phyloP scores from a whole-genome alignment of 2,329 filamentous ascomycete genomes.

The Septoria petroselini region DNA sequence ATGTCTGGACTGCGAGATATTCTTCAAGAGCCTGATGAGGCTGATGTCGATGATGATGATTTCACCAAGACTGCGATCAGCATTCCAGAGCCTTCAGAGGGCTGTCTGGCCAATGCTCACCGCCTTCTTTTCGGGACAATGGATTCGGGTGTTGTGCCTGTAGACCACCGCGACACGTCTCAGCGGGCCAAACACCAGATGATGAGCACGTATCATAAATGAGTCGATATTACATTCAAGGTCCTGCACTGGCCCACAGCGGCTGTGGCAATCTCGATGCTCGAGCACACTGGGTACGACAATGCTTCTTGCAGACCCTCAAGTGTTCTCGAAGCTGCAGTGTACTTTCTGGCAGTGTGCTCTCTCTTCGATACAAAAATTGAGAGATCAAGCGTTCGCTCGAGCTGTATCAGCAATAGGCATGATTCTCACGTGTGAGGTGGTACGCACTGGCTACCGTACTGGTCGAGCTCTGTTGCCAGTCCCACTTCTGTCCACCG shows the following conservation, averaged over 20 bases:
- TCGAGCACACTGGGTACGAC: too few relatives aligned
- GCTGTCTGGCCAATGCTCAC: background rate
- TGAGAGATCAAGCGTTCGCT: constrained; percentile 9
- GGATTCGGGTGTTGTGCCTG: background rate
- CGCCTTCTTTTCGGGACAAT: background rate
- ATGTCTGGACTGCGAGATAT: constrained; percentile 15
- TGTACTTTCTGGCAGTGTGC: constrained; percentile 16
- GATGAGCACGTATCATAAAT: constrained; percentile 6
- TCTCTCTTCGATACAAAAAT: constrained; percentile 12
- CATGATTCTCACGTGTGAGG: constrained; percentile 19
- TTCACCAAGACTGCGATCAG: background rate
- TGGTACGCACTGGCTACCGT: constrained; percentile 21
- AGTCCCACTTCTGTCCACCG: background rate
- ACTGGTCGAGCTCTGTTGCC: constrained; percentile 15
- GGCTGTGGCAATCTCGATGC: background rate
- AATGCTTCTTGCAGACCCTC: background rate
- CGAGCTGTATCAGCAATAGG: constrained; percentile 10
- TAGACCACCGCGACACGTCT: background rate
- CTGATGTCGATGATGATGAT: background rate
- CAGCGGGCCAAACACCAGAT: background rate
- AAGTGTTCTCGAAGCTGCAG: constrained; percentile 3
- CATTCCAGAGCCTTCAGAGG: background rate
- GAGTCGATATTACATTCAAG: constrained; percentile 18
- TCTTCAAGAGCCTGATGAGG: constrained; percentile 5
- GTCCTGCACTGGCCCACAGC: constrained; percentile 17